Evolutionary conservation across 805 yeast genomes (phyloP).

Genomic region (Wickerhamomyces strasburgensis): DNA sequence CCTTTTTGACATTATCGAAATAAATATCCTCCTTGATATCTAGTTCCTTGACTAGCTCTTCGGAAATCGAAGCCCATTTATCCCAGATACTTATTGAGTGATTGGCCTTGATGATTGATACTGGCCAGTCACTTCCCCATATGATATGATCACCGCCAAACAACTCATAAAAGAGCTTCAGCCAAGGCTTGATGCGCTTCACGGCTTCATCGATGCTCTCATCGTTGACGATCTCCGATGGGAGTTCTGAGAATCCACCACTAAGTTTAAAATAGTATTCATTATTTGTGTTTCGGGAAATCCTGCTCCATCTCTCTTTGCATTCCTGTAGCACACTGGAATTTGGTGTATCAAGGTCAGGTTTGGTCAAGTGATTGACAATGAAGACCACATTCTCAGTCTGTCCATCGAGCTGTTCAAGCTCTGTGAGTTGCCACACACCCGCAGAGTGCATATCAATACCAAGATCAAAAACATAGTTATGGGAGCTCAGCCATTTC

Average conservation of each 20-base stretch:
- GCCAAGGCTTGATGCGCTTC: constrained; percentile 29
- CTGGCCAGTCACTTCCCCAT: constrained; percentile 46
- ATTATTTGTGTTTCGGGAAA: constrained; percentile 14
- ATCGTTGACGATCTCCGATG: constrained; percentile 15
- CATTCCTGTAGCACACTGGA: constrained; percentile 16
- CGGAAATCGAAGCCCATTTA: constrained; percentile 25
- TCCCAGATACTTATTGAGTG: constrained; percentile 12
- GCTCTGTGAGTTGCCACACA: constrained; percentile 36
- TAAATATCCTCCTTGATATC: constrained; percentile 17
- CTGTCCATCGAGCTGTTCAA: constrained; percentile 24
- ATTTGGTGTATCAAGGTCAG: constrained; percentile 24
- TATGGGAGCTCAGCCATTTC: constrained; percentile 29
- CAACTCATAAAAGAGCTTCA: constrained; percentile 24
- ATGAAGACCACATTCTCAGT: constrained; percentile 30
- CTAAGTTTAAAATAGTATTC: constrained; percentile 34
- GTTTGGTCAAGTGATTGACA: constrained; percentile 41
- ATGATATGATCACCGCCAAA: constrained; percentile 31
- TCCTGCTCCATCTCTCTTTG: constrained; percentile 21
- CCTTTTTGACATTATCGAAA: constrained; percentile 17
- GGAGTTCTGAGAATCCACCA: constrained; percentile 38
- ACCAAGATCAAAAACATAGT: constrained; percentile 38
- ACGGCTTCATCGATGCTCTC: constrained; percentile 13
- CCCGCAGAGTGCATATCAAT: constrained; percentile 37
- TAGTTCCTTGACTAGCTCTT: constrained; percentile 17
- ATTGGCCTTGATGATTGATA: constrained; percentile 25